Percentiles rank a stretch among this genome's conserved stretches.
phyloP scores from a whole-genome alignment of 2,329 filamentous ascomycete species.

The Fusarium haematococcum region DNA sequence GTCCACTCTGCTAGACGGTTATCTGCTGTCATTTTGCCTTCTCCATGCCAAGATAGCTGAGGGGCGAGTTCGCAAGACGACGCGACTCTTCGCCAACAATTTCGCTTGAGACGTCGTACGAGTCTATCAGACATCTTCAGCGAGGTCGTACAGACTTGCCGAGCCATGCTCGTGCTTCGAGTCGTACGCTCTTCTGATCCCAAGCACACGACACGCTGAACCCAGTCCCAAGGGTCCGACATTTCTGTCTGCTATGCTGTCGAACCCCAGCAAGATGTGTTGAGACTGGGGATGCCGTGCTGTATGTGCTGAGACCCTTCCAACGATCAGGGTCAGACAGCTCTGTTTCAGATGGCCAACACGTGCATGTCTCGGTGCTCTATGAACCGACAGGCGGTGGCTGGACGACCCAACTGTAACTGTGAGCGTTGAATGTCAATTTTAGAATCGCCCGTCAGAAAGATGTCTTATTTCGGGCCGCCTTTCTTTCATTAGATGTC shows the following conservation, averaged over 20 bases:
- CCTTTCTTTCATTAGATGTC: not conserved
- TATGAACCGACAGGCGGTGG: not conserved
- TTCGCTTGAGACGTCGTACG: constrained; percentile 42
- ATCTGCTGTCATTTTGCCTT: constrained; percentile 7
- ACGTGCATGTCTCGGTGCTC: constrained; percentile 35
- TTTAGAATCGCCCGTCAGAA: constrained; percentile 5
- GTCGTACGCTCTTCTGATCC: constrained; percentile 16
- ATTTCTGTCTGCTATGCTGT: constrained; percentile 6
- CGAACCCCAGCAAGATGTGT: constrained; percentile 12
- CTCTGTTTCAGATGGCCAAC: constrained; percentile 24
- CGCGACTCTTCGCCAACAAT: constrained; percentile 33
- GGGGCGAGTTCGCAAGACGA: constrained; percentile 17
- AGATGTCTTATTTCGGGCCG: not conserved
- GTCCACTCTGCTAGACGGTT: constrained; percentile 1
- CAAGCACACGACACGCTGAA: constrained; percentile 15
- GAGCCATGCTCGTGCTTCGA: constrained; percentile 24
- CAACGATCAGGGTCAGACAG: constrained; percentile 21
- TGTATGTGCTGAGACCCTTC: constrained; percentile 20
- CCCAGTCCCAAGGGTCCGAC: constrained; percentile 8
- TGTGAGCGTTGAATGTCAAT: constrained; percentile 10
- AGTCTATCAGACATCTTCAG: constrained; percentile 35
- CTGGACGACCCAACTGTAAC: constrained; percentile 5
- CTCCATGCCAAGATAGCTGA: not conserved
- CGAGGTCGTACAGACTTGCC: constrained; percentile 28
- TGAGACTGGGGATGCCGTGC: constrained; percentile 18